Percentiles rank a stretch among this genome's conserved stretches.
These are phyloP conservation scores for Curvularia spicifera DNA, from an alignment of 2,329 filamentous ascomycete species.

Conservation along the genomic window DNA sequence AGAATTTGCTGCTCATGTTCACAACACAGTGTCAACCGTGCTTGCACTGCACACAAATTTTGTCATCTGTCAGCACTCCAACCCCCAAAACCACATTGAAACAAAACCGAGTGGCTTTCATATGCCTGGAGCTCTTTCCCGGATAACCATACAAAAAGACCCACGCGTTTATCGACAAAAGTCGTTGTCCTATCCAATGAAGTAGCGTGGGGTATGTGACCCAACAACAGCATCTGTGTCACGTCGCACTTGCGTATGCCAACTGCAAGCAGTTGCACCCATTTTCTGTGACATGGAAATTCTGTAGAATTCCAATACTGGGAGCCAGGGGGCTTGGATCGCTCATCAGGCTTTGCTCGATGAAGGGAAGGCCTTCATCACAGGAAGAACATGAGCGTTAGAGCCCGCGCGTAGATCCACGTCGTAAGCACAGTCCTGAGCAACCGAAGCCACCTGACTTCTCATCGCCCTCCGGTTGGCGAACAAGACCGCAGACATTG, in stretches of 20 bases:
- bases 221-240: neutral
- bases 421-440: neutral
- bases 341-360: neutral
- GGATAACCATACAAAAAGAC: neutral
- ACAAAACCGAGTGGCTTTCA: neutral
- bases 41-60: neutral
- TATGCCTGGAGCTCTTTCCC: neutral
- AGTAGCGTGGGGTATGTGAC: neutral
- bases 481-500: neutral
- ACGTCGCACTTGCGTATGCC: neutral
- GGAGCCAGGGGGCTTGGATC: neutral
- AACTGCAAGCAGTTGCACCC: neutral
- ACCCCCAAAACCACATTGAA: neutral
- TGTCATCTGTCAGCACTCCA: neutral
- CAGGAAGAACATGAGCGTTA: neutral
- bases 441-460: neutral
- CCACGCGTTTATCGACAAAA: neutral
- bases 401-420: neutral
- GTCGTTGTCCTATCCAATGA: neutral
- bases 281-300: neutral
- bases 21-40: neutral
- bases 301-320: neutral
- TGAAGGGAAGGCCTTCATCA: neutral
- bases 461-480: neutral
- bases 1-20: neutral